Percentiles rank a stretch among this genome's conserved stretches.
Conservation (phyloP, 192 early-diverging fungal species). For the Thamnidium elegans region DNA sequence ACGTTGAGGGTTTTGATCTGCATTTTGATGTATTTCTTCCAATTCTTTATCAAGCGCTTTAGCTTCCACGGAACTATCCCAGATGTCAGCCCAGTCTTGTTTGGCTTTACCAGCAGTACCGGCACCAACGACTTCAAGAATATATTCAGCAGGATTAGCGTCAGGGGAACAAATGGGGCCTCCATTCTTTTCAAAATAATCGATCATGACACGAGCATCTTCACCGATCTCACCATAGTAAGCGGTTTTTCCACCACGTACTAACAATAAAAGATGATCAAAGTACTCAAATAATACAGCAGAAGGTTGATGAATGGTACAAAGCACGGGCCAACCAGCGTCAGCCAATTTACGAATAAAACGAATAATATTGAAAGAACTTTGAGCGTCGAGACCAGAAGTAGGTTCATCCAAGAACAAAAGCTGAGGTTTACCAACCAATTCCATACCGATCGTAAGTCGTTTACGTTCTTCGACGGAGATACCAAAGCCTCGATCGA, state of each 20-base stretch:
- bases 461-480: slow-evolving; percentile 88
- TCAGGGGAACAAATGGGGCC: slow-evolving; percentile 59
- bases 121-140: slow-evolving; percentile 76
- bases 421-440: slow-evolving; percentile 72
- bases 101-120: slow-evolving; percentile 35
- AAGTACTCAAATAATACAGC: slow-evolving; percentile 80
- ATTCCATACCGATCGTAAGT: slow-evolving; percentile 81
- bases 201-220: slow-evolving; percentile 60
- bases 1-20: slow-evolving; percentile 28
- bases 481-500: slow-evolving; percentile 71
- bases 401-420: slow-evolving; percentile 92
- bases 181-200: slow-evolving; percentile 74
- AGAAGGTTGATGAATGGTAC: slow-evolving; percentile 86
- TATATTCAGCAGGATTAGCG: slow-evolving; percentile 86
- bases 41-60: slow-evolving; percentile 44
- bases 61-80: slow-evolving; percentile 59
- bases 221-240: slow-evolving; percentile 81
- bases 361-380: slow-evolving; percentile 71
- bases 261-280: slow-evolving; percentile 77
- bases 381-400: slow-evolving; percentile 76
- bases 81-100: slow-evolving; percentile 70
- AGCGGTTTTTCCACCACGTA: slow-evolving; percentile 72
- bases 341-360: slow-evolving; percentile 67
- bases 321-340: slow-evolving; percentile 68
- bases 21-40: slow-evolving; percentile 46